A percentile compares a stretch with the other conserved stretches of the same genome.
Conservation (phyloP, 2,329 filamentous ascomycete species). For the Arthrobotrys entomopaga region DNA sequence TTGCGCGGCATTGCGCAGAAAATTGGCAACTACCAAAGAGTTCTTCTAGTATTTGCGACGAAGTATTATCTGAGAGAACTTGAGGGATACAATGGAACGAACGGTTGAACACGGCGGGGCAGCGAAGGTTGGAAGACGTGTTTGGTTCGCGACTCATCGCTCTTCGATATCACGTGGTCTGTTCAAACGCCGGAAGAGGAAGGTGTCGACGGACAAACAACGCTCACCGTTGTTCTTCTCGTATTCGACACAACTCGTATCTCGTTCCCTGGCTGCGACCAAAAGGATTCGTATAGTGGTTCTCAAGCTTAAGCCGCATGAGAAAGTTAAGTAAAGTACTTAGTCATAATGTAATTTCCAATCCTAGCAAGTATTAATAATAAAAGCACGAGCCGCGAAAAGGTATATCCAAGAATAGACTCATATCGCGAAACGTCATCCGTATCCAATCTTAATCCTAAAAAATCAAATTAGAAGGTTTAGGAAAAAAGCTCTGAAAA, state of each 20-base stretch:
- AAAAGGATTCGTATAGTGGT: no score
- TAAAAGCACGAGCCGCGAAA: no score
- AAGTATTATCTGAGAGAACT: not conserved
- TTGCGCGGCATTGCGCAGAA: slow-evolving; percentile 9
- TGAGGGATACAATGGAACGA: not conserved
- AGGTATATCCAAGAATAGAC: no score
- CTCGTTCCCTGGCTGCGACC: not conserved
- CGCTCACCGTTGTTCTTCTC: not conserved
- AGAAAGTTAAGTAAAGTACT: no score
- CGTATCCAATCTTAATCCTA: no score
- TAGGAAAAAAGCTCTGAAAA: no score
- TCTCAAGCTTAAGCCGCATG: no score
- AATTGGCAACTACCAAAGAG: no score
- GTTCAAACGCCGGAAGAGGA: not conserved
- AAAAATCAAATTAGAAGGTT: no score
- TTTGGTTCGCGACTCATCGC: slow-evolving; percentile 47
- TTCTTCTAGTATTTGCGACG: not conserved
- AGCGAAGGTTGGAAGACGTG: slow-evolving; percentile 19
- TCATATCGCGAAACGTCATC: no score
- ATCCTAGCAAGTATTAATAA: no score
- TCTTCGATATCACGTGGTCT: slow-evolving; percentile 32
- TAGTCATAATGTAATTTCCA: no score
- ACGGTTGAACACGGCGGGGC: not conserved
- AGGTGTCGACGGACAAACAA: slow-evolving; percentile 24
- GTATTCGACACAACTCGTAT: not conserved